Base-by-base conservation (phyloP, 805 yeast species). In the Starmerella vaccinii region DNA sequence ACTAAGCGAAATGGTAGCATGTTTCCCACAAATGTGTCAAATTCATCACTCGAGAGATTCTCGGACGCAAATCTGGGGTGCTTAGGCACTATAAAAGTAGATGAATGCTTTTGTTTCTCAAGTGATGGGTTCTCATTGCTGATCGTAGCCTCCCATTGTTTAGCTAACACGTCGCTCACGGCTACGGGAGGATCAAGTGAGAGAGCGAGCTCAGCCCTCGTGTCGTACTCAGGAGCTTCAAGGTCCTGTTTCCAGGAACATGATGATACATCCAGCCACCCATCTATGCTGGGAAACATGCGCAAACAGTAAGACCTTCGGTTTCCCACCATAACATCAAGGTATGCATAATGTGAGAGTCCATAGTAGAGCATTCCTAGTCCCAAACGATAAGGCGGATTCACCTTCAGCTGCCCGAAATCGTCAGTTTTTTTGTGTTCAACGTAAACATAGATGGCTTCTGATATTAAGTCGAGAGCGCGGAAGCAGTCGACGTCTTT, bases 171-270 rank as follows among this genome's bases (percentile, higher is more conserved):
- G 3, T 42, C 50, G 33, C 64, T 58, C 13, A 65, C 38, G 4
- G 53, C 19, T 2, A 68, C 63, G 0, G 71, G 69, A 8, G 72
- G 71, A 32, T 59, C 64, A 6, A 68, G 62, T 16, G 55, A 43
- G 10, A 68, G 52, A 1, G 61, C 65, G 21, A 65, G 59, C 47
- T 65, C 65, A 0, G 69, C 65, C 1, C 61, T 47, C 4, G 61
- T 55, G 33, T 64, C 67, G 10, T 19, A 48, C 43, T 45, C 54
- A 18, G 29, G 50, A 42, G 29, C 46, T 51, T 1, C 54, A 46
- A 22, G 49, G 52, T 35, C 40, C 23, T 10, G 21, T 4, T 27
- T 38, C 57, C 57, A 54, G 1, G 32, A 30, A 15, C 26, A 26
- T 12, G 44, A 23, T 9, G 42, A 47, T 1, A 47, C 45, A 22